These are phyloP conservation scores for Crepidotus variabilis DNA, from an alignment of 768 basidiomycete species.

Conservation along the genomic window DNA sequence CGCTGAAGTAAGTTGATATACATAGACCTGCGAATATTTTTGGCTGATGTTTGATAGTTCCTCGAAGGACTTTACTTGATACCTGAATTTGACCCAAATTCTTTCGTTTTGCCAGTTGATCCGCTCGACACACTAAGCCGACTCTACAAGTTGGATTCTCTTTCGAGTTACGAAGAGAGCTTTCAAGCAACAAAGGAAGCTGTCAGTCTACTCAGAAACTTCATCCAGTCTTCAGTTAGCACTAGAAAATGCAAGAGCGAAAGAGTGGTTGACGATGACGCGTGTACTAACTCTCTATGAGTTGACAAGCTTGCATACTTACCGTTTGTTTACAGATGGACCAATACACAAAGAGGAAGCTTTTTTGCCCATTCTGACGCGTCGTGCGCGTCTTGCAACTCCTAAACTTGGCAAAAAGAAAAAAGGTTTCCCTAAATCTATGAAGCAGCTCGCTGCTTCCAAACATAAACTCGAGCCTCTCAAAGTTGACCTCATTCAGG, in stretches of 20 bases:
- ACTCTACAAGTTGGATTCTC: neutral
- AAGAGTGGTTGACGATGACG: neutral
- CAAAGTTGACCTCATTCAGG: neutral
- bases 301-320: neutral
- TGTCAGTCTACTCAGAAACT: neutral
- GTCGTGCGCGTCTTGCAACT: neutral
- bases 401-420: neutral
- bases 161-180: neutral
- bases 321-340: neutral
- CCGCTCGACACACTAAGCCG: constrained; percentile 36
- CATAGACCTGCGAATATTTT: neutral
- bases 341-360: neutral
- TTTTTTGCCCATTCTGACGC: neutral
- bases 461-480: neutral
- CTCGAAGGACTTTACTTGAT: constrained; percentile 40
- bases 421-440: neutral
- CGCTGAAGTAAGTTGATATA: constrained; percentile 32
- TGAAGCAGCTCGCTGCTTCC: neutral
- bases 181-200: neutral
- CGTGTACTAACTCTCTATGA: neutral
- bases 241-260: neutral
- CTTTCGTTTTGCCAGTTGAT: constrained; percentile 49
- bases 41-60: constrained; percentile 23
- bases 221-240: neutral
- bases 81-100: constrained; percentile 46